phyloP scores from a whole-genome alignment of 2,329 filamentous ascomycete genomes.

The Trichoderma endophyticum region DNA sequence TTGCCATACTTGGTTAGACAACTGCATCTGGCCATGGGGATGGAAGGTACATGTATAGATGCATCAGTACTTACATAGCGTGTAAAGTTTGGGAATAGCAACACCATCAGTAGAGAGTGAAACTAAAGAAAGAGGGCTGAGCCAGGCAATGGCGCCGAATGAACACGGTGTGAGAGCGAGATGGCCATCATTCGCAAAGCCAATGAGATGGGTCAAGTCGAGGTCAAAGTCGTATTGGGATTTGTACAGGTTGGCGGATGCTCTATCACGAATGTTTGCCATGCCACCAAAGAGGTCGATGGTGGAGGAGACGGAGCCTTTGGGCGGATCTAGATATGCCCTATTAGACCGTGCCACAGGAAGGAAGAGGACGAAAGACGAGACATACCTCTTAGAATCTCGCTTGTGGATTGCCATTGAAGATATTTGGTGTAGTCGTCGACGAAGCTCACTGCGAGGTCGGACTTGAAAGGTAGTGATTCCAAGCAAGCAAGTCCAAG shows the following conservation, averaged over 20 bases:
- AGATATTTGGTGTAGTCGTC: conserved; percentile 16
- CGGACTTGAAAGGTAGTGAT: conserved; percentile 18
- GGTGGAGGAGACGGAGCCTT: background rate
- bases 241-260: background rate
- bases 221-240: conserved; percentile 9
- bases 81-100: conserved; percentile 25
- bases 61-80: background rate
- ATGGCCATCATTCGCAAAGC: conserved; percentile 17
- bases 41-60: background rate
- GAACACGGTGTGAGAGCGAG: conserved; percentile 5
- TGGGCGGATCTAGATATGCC: conserved; percentile 7
- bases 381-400: conserved; percentile 13
- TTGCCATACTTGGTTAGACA: background rate
- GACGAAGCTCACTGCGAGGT: background rate
- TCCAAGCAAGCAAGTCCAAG: conserved; percentile 7
- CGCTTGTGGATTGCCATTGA: conserved; percentile 20
- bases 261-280: background rate
- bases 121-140: background rate
- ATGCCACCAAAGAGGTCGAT: conserved; percentile 18
- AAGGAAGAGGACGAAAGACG: background rate
- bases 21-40: background rate
- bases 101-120: conserved; percentile 30
- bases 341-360: background rate
- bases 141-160: background rate
- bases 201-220: conserved; percentile 6